Evolutionary conservation across 2,329 filamentous ascomycete species (phyloP).

Genomic region (Talaromyces albobiverticillius): DNA sequence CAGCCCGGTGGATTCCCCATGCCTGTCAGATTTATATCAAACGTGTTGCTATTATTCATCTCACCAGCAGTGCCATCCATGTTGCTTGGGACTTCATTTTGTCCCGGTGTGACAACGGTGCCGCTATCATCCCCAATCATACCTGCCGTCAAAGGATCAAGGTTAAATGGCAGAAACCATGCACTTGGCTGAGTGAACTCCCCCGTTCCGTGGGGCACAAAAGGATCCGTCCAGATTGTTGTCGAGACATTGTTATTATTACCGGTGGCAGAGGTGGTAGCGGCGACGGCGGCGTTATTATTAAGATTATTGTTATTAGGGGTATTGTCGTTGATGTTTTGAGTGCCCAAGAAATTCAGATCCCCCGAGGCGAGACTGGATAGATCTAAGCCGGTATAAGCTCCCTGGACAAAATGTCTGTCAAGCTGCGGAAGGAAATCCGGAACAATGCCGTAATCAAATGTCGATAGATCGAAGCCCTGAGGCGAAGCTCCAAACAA

Average conservation of each 20-base stretch:
- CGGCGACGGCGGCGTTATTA: not conserved
- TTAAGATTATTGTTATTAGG: not conserved
- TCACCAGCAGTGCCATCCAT: not conserved
- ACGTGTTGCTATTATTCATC: constrained; percentile 19
- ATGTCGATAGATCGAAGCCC: constrained; percentile 30
- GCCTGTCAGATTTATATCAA: constrained; percentile 25
- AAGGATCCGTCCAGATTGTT: constrained; percentile 33
- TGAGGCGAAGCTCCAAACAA: constrained; percentile 19
- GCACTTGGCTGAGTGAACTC: constrained; percentile 55
- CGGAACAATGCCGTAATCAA: constrained; percentile 37
- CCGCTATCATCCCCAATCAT: constrained; percentile 7
- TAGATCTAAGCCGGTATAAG: constrained; percentile 59
- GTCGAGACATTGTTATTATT: constrained; percentile 21
- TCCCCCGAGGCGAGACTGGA: constrained; percentile 31
- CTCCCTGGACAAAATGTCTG: constrained; percentile 71
- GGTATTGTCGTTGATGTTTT: not conserved
- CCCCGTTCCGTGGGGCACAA: constrained; percentile 33
- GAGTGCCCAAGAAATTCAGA: constrained; percentile 3
- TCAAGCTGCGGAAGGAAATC: constrained; percentile 65
- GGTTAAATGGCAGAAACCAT: constrained; percentile 93
- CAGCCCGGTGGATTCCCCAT: constrained; percentile 11
- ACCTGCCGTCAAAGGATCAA: constrained; percentile 57
- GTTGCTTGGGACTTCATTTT: not conserved
- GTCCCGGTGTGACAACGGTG: not conserved
- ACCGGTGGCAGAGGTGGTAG: not conserved